Base-by-base conservation (phyloP, 805 yeast genomes). In the Yamadazyma insecticola region DNA sequence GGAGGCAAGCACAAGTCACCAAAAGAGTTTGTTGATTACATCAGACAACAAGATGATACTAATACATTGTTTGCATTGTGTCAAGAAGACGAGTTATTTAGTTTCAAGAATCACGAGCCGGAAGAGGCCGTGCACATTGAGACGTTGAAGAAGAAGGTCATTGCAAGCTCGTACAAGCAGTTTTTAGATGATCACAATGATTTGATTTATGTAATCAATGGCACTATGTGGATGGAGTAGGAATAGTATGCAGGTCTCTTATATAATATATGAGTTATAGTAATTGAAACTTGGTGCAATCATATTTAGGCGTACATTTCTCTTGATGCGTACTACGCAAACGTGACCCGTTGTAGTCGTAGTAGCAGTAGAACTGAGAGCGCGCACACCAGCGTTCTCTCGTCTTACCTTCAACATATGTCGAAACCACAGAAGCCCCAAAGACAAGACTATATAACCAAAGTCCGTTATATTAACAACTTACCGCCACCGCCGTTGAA, bases 401-500 rank as follows among this genome's bases (percentile, higher is more conserved):
- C n/a, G n/a, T n/a, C n/a, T n/a, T n/a, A n/a, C n/a, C n/a, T n/a
- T n/a, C n/a, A n/a, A n/a, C n/a, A n/a, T n/a, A n/a, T n/a, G n/a
- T n/a, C n/a, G n/a, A n/a, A n/a, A n/a, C n/a, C n/a, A 16, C 18
- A 23, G 27, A 54, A 58, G 44, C 61, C 67, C 28, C 69, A 71
- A 40, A 75, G 78, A 53, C 89, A 81, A 51, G 89, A 82, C 35
- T 83, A 79, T 49, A 77, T 83, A 34, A 94, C 95, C 27, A 81
- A 82, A 45, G 75, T 83, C 32, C 74, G 95, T 50, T 90, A 88
- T 56, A 76, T 76, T 37, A 92, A 92, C 54, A 83, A 77, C 48
- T 67, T 92, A 15, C 98, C 98, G 5, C 89, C 96, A 2, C 97
- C 97, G 7, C 82, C 90, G 15, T 70, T 92, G 39, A 87, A 95